These are phyloP conservation scores for Fistulifera pelliculosa DNA, from an alignment of 108 stramenopile species.

Conservation along the genomic window DNA sequence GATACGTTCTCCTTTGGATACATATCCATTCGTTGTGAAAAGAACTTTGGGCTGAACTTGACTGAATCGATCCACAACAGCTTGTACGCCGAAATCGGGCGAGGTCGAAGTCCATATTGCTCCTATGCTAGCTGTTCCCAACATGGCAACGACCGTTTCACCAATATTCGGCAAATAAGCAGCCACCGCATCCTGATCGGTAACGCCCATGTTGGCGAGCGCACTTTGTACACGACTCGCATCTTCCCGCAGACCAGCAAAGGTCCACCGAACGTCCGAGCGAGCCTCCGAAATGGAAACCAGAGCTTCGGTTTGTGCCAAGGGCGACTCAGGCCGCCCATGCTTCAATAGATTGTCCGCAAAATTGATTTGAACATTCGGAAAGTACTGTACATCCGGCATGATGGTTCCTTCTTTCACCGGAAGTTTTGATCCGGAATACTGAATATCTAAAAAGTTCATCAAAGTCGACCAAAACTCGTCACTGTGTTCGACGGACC, in stretches of 20 bases:
- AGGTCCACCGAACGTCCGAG: slow-evolving; percentile 16
- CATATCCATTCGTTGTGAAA: slow-evolving; percentile 18
- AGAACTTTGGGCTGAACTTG: slow-evolving; percentile 29
- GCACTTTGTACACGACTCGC: slow-evolving; percentile 14
- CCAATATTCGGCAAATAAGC: slow-evolving; percentile 27
- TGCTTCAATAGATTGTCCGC: slow-evolving; percentile 26
- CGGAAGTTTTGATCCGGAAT: slow-evolving; percentile 11
- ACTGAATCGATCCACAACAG: slow-evolving; percentile 26
- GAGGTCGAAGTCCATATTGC: slow-evolving; percentile 27
- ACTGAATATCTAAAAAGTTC: slow-evolving; percentile 20
- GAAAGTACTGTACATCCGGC: slow-evolving; percentile 31
- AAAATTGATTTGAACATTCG: slow-evolving; percentile 23
- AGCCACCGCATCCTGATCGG: slow-evolving; percentile 8
- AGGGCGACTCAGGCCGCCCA: not conserved
- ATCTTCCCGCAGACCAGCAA: slow-evolving; percentile 14
- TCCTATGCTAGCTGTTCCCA: slow-evolving; percentile 23
- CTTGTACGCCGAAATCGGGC: slow-evolving; percentile 23
- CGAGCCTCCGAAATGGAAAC: slow-evolving; percentile 17
- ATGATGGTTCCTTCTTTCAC: slow-evolving; percentile 16
- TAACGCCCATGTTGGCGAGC: slow-evolving; percentile 14
- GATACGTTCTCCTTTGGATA: slow-evolving; percentile 12
- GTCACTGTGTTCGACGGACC: slow-evolving; percentile 20
- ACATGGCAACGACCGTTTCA: slow-evolving; percentile 28
- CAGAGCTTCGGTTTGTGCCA: slow-evolving; percentile 13
- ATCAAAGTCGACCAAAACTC: slow-evolving; percentile 21